phyloP scores from a whole-genome alignment of 2,329 filamentous ascomycete genomes.

The Phialocephala sp. region DNA sequence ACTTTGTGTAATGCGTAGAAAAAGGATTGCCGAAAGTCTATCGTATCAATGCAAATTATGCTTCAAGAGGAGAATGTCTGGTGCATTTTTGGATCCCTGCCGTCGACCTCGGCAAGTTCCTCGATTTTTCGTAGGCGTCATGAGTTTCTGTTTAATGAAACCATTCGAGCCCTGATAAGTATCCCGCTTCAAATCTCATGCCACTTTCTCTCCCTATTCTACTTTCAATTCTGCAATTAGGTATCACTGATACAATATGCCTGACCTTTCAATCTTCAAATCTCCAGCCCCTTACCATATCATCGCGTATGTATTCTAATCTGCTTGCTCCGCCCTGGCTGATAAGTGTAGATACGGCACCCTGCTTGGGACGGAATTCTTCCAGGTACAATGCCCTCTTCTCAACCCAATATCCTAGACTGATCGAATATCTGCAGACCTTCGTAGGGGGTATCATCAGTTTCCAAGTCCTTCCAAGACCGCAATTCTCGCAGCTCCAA shows the following conservation, averaged over 20 bases:
- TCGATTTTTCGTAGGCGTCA: neutral
- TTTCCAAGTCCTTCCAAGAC: conserved; percentile 76
- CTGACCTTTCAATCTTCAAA: conserved; percentile 51
- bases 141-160: neutral
- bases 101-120: neutral
- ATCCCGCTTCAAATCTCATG: neutral
- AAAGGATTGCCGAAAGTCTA: no score
- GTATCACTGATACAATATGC: conserved; percentile 39
- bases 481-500: conserved; percentile 83
- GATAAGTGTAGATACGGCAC: conserved; percentile 77
- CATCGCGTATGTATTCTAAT: conserved; percentile 63
- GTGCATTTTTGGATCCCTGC: neutral
- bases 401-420: neutral
- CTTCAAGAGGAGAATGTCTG: no score
- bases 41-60: no score
- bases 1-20: neutral
- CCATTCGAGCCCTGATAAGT: neutral
- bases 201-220: neutral
- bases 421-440: conserved; percentile 53
- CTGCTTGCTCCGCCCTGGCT: conserved; percentile 18
- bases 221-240: neutral
- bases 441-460: conserved; percentile 78
- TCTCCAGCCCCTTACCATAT: conserved; percentile 78
- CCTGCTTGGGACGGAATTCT: conserved; percentile 84
- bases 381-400: conserved; percentile 63